These are phyloP conservation scores for Candida caryicola DNA, from an alignment of 805 yeast species.

Conservation along the genomic window DNA sequence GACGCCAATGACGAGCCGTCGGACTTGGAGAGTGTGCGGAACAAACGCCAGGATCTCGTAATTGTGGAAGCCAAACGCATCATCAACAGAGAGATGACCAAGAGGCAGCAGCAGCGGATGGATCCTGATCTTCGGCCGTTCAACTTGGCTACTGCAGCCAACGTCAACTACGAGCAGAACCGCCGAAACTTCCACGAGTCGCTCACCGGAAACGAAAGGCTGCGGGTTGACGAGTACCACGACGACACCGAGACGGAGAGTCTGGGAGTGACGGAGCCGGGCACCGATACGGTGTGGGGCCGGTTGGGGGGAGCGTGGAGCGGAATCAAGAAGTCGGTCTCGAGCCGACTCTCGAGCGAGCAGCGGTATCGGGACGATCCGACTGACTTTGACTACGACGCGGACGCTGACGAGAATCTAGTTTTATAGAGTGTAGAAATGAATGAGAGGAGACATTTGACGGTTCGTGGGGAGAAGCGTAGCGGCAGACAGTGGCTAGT, in stretches of 20 bases:
- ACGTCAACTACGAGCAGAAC: constrained; percentile 28
- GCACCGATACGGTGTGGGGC: constrained; percentile 23
- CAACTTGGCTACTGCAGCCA: constrained; percentile 24
- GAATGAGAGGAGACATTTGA: too few species aligned
- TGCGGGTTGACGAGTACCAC: constrained; percentile 20
- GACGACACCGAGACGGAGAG: constrained; percentile 14
- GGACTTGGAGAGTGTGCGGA: constrained; percentile 15
- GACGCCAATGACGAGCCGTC: constrained; percentile 18
- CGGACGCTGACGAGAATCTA: constrained; percentile 33
- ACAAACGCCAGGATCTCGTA: constrained; percentile 32
- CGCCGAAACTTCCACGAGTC: constrained; percentile 23
- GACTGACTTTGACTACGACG: constrained; percentile 32
- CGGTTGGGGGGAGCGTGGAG: constrained; percentile 23
- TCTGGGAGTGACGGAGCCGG: constrained; percentile 6
- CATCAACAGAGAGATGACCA: constrained; percentile 31
- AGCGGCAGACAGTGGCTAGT: too few species aligned
- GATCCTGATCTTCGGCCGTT: constrained; percentile 24
- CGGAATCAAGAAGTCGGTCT: constrained; percentile 20
- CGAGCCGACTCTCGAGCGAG: constrained; percentile 12
- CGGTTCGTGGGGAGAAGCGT: too few species aligned
- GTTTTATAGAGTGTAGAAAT: constrained; percentile 19
- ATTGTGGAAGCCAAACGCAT: constrained; percentile 44
- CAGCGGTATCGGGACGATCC: constrained; percentile 26
- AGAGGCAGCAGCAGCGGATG: constrained; percentile 19
- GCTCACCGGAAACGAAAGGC: constrained; percentile 14